Evolutionary conservation across 768 basidiomycete genomes (phyloP), one percentile per base, ranked within the genome.

Genomic region (Termitomyces titanicus): DNA sequence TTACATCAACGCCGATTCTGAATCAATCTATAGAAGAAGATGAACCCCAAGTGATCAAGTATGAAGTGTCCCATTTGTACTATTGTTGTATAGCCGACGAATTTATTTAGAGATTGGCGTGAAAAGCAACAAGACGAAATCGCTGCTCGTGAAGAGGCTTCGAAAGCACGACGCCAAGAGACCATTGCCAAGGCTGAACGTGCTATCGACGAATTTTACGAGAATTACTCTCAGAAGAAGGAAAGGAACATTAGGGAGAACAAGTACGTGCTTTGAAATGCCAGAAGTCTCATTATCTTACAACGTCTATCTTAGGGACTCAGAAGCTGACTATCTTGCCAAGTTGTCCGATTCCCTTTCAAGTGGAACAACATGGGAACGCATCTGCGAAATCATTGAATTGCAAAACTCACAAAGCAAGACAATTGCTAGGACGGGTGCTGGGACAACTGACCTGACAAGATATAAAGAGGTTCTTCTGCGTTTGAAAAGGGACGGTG

Each of bases 341-440:
- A 72, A 74, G n/a, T 75, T 94, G 52, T 83, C 83, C 20, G 86
- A 86, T 46, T 82, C 85, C 10, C 83, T 98, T 48, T 87, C 92
- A 0, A 78, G 81, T 51, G 97, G 96, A 24, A 97, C 96, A 20
- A 96, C 94, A 8, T 99, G 96, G 96, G 85, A 94, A 63, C 88
- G 97, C 35, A 96, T 99, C 66, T 89, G 87, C 67, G 85, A 85
- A 25, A 72, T 86, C 48, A 72, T 97, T 58, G 92, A 95, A 62
- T 79, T 99, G 35, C 85, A 96, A 70, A 98, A 98, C 69, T 97
- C 94, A 52, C 94, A 98, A 72, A 94, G 92, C 78, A 99, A 98
- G 78, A 98, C 94, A 4, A 79, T 93, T 63, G 87, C 94, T 17
- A 83, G 94, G 43, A 83, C 89, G 31, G 92, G 92, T 13, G 75